Evolutionary conservation across 1,284 basidiomycete species (phyloP), one percentile per base, ranked within the genome.

Genomic region (Omphalotus olearius): DNA sequence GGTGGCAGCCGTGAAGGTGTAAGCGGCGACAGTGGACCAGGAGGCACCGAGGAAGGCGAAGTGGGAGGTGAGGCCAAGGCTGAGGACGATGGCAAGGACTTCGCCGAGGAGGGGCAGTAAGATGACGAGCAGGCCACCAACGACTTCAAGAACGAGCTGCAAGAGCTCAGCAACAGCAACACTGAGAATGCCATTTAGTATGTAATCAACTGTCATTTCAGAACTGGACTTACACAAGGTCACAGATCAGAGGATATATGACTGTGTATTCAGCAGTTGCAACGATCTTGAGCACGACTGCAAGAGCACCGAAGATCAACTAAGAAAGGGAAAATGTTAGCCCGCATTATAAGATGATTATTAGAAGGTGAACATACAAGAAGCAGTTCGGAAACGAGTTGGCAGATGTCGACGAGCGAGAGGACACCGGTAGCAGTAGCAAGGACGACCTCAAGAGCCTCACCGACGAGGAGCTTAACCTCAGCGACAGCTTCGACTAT

Each of bases 341-440:
- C 16, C n/a, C 10, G 4, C 20, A n/a, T 10, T 16, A 36, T 13
- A 6, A 13, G 16, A 35, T 11, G 0, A n/a, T n/a, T n/a, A n/a
- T n/a, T 26, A 11, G 14, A 33, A 33, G 17, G 16, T 36, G 13
- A n/a, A 23, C 48, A 2, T 44, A 50, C 48, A 43, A 25, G 23
- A 20, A 52, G 17, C 17, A 52, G 23, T 6, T 17, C 40, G 23
- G 45, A 52, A 13, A 52, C 30, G 25, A 52, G 28, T 9, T 41
- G 40, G 20, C 39, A 38, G 13, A 52, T 35, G n/a, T 52, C 51
- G 41, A 35, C 2, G 18, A 52, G 17, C 4, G 44, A 36, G 16
- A 52, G 38, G 16, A 52, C 45, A 42, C 51, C 51, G 26, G 40
- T 45, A 14, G 46, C 45, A 25, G 51, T 52, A 14, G 45, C 42